Base-by-base conservation (phyloP, 495 filamentous ascomycete genomes). In the Niebla homalea region DNA sequence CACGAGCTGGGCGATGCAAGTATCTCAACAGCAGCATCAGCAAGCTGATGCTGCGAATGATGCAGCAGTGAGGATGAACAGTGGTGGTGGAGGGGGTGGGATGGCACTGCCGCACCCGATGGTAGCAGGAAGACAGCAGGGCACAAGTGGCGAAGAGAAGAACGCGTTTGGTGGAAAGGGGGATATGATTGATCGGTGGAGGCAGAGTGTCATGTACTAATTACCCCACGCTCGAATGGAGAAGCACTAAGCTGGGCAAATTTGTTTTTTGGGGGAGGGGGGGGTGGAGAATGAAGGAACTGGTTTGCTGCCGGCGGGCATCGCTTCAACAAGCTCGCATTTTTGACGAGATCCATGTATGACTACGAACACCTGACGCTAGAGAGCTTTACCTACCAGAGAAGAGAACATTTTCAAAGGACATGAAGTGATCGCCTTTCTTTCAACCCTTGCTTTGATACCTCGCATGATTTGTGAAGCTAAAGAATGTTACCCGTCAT, bases 151-250 rank as follows among this genome's bases (percentile, higher is more conserved):
- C 8, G 55, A 74, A 51, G 74, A 79, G 46, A 67, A 71, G n/a
- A 70, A 32, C 8, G 29, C 29, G 29, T 32, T 32, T 8, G 29
- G 29, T 11, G 29, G 66, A 29, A 84, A 85, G 60, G 74, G 78
- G 59, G 85, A 85, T 47, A 77, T 85, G 68, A 88, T 97, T 58
- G 88, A 97, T 66, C 76, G 83, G 51, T 97, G 90, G 90, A 77
- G 90, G 58, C 80, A 87, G 67, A 85, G 87, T 57, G 77, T 96
- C 45, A 71, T 74, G 71, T 74, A 75, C 54, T 77, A 50, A 56
- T 50, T 8, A 32, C 29, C 29, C 8, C 29, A 11, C 29, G 7
- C n/a, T n/a, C n/a, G n/a, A n/a, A n/a, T n/a, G n/a, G n/a, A n/a
- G n/a, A n/a, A n/a, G n/a, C n/a, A n/a, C n/a, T n/a, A n/a, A n/a